A percentile compares a stretch with the other conserved stretches of the same genome.
These are phyloP conservation scores for Xylaria longipes DNA, from an alignment of 495 filamentous ascomycete species.

Conservation along the genomic window DNA sequence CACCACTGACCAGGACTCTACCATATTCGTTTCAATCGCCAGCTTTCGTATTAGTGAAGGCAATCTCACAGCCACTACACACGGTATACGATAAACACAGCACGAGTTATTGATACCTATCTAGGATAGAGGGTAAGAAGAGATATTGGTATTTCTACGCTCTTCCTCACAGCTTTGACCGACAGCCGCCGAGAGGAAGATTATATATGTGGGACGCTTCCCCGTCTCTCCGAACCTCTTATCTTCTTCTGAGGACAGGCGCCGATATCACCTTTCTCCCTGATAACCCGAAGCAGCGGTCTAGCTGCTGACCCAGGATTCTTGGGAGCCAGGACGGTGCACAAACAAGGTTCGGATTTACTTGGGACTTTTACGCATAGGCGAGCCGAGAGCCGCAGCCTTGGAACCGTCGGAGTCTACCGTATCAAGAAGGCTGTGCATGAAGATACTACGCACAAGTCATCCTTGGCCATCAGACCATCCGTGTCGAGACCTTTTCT, in stretches of 20 bases:
- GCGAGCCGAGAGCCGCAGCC: conserved; percentile 11
- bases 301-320: conserved; percentile 7
- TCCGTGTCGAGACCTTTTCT: not conserved
- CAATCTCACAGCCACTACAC: not conserved
- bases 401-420: not conserved
- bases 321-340: not conserved
- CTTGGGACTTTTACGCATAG: conserved; percentile 2
- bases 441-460: not conserved
- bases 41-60: not conserved
- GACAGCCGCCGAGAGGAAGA: not conserved
- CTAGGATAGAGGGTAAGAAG: conserved; percentile 9
- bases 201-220: conserved; percentile 17
- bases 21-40: not conserved
- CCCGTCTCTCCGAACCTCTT: conserved; percentile 9
- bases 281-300: not conserved
- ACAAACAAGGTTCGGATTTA: conserved; percentile 8
- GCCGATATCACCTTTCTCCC: not conserved
- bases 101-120: not conserved
- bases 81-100: not conserved
- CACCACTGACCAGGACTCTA: not conserved
- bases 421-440: conserved; percentile 18
- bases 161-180: not conserved
- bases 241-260: not conserved
- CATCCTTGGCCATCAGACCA: not conserved
- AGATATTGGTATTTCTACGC: not conserved